Percentiles rank a stretch among this genome's conserved stretches.
Evolutionary conservation across 1,284 basidiomycete species (phyloP).

Genomic region (Hemileia vastatrix): DNA sequence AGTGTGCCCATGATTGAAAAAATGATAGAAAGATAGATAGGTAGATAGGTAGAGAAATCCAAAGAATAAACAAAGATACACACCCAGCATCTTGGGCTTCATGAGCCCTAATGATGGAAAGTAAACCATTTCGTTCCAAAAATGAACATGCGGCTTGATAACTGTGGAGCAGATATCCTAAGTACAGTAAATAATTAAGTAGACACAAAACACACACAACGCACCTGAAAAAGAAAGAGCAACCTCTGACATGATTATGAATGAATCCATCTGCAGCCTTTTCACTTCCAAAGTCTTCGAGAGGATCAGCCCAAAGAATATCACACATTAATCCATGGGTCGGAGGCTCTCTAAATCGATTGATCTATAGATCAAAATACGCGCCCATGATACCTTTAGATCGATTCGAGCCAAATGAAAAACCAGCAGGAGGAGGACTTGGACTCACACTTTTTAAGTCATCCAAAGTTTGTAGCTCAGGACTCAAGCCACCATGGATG

Average conservation of each 20-base stretch:
- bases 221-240: constrained; percentile 90
- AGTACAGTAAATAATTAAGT: background rate
- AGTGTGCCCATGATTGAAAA: background rate
- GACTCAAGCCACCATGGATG: constrained; percentile 84
- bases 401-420: background rate
- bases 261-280: constrained; percentile 75
- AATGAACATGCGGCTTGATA: constrained; percentile 88
- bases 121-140: constrained; percentile 80
- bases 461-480: constrained; percentile 80
- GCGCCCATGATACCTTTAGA: background rate
- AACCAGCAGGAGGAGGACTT: background rate
- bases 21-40: background rate
- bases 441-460: constrained; percentile 64
- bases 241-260: constrained; percentile 90
- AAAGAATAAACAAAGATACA: constrained; percentile 32
- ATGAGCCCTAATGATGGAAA: constrained; percentile 90
- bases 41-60: background rate
- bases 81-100: constrained; percentile 91
- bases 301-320: constrained; percentile 85
- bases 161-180: constrained; percentile 47
- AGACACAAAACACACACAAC: constrained; percentile 38
- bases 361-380: constrained; percentile 53
- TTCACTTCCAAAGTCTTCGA: constrained; percentile 86
- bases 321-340: constrained; percentile 92
- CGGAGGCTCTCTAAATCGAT: constrained; percentile 88